A percentile compares a stretch with the other conserved stretches of the same genome.
phyloP scores from a whole-genome alignment of 805 yeast genomes.

The Starmerella apis region DNA sequence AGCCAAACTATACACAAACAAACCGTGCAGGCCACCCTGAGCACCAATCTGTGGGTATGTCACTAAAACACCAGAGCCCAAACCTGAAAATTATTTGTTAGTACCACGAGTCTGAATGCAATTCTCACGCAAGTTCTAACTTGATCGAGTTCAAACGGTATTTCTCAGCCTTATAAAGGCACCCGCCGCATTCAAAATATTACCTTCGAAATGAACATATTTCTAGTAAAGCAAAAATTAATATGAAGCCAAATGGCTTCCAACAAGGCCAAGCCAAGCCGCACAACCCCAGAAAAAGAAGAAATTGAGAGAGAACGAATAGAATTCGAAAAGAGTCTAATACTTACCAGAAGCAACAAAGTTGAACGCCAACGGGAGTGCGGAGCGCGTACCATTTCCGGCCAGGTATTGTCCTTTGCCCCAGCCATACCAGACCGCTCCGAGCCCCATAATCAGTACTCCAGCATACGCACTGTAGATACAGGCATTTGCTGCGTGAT shows the following conservation, averaged over 20 bases:
- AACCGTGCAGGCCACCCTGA: constrained; percentile 75
- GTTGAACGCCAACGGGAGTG: constrained; percentile 72
- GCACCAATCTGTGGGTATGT: constrained; percentile 84
- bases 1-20: constrained; percentile 64
- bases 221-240: too few species aligned
- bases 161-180: constrained; percentile 47
- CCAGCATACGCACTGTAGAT: constrained; percentile 50
- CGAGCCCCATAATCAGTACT: constrained; percentile 45
- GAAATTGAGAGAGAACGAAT: background rate
- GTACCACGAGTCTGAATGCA: constrained; percentile 26
- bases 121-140: constrained; percentile 77
- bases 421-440: constrained; percentile 49
- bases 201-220: background rate
- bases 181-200: constrained; percentile 21
- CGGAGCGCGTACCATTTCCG: constrained; percentile 70
- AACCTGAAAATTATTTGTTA: constrained; percentile 36
- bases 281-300: background rate
- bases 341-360: constrained; percentile 71
- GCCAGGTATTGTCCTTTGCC: constrained; percentile 52
- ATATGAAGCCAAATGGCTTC: background rate
- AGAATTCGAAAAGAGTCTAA: background rate
- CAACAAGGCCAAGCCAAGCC: background rate
- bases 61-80: constrained; percentile 82
- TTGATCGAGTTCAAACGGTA: constrained; percentile 74
- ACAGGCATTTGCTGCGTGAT: constrained; percentile 52